Base-by-base conservation (phyloP, 108 stramenopile species). In the Cyclotella atomus region DNA sequence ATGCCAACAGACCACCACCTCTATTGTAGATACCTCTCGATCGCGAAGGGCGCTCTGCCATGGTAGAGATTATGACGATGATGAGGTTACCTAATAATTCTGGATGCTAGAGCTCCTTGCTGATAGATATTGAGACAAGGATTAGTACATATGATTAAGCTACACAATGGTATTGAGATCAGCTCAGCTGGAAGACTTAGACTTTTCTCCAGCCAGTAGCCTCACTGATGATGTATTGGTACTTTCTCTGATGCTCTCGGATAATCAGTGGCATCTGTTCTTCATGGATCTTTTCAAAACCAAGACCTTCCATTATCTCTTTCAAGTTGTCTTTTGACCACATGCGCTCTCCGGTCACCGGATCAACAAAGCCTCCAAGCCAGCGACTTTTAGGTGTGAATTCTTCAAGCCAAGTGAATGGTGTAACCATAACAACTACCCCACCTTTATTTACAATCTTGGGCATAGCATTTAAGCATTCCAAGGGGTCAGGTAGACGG, bases 211-310 rank as follows among this genome's bases (percentile, higher is more conserved):
- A 98, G 1, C 90, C 93, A 35, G 92, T 93, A 2, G 92, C 95
- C 70, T 97, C 90, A 46, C 93, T 95, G 36, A 97, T 86, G 63
- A 97, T 96, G 76, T 94, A 96, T 38, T 98, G 97, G 74, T 95
- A 98, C 83, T 98, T 98, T 36, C 97, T 72, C 62, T 79, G 85
- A 67, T 98, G 97, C 65, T 98, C 97, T 10, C 97, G 89, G 65
- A 98, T 98, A 21, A 98, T 71, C 65, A 98, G 79, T 4, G 96
- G 94, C 83, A 96, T 91, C 28, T 95, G 82, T 32, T 84, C 71
- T 57, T 93, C 88, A 64, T 92, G 82, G 53, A 95, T 94, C 73
- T 92, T 94, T 43, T 90, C 85, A 60, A 97, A 96, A 0, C 90
- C 93, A 55, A 86, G 79, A 8, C 38, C 72, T 54, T 91, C 91